Conservation (phyloP, 768 basidiomycete species). For the Gelatoporia subvermispora region DNA sequence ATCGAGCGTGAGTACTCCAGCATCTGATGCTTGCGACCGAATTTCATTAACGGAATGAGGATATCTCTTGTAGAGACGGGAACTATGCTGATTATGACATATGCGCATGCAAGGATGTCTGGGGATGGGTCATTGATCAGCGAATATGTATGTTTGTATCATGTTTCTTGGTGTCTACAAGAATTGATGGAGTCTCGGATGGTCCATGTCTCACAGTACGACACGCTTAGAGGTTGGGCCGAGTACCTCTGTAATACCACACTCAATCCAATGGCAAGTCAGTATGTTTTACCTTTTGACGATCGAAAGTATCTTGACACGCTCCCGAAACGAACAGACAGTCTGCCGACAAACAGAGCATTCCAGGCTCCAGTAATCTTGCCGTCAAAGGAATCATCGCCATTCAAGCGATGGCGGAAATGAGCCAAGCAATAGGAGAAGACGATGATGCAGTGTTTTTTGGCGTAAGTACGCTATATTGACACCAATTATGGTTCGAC, state of each 20-base stretch:
- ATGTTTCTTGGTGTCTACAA: neutral
- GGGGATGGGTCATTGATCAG: constrained; percentile 23
- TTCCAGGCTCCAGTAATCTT: constrained; percentile 16
- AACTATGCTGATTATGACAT: constrained; percentile 23
- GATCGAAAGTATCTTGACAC: neutral
- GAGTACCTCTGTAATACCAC: constrained; percentile 18
- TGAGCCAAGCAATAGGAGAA: constrained; percentile 9
- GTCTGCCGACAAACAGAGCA: constrained; percentile 8
- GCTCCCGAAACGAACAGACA: neutral
- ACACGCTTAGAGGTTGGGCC: constrained; percentile 17
- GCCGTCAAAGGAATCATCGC: constrained; percentile 21
- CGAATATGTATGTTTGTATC: constrained; percentile 13
- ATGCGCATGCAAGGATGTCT: constrained; percentile 25
- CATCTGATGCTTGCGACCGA: no score
- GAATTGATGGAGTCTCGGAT: no score
- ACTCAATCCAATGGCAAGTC: constrained; percentile 18
- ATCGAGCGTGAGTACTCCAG: constrained; percentile 9
- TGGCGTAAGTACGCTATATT: constrained; percentile 5
- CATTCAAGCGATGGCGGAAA: constrained; percentile 18
- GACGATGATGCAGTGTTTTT: constrained; percentile 8
- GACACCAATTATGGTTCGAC: neutral
- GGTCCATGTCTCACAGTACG: constrained; percentile 10
- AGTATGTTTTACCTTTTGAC: constrained; percentile 4
- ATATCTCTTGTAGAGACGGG: constrained; percentile 22
- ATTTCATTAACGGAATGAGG: no score